These are phyloP conservation scores for Cordyceps pruinosa DNA, from an alignment of 2,329 filamentous ascomycete species.

Conservation along the genomic window DNA sequence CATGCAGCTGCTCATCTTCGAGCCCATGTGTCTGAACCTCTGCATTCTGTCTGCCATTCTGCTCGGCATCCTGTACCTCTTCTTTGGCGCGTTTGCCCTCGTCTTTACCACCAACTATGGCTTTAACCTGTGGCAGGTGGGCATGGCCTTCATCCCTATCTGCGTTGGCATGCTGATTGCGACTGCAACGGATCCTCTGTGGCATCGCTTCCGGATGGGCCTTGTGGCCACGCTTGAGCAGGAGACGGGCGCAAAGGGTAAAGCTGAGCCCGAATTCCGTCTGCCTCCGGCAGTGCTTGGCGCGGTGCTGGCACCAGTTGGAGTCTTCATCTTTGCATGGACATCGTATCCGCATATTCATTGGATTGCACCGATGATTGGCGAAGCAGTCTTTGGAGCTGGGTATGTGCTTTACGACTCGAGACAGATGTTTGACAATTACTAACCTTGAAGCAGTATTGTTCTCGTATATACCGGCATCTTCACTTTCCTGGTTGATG, in stretches of 20 bases:
- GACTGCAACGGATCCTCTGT: slow-evolving; percentile 58
- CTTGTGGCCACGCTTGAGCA: slow-evolving; percentile 49
- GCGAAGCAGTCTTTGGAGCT: slow-evolving; percentile 61
- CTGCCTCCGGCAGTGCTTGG: slow-evolving; percentile 70
- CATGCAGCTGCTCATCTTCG: slow-evolving; percentile 70
- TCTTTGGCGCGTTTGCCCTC: slow-evolving; percentile 81
- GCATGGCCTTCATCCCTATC: slow-evolving; percentile 70
- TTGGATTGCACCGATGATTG: slow-evolving; percentile 71
- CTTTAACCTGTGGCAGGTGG: slow-evolving; percentile 72
- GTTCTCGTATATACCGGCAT: slow-evolving; percentile 76
- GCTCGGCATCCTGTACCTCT: slow-evolving; percentile 83
- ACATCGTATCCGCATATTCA: slow-evolving; percentile 68
- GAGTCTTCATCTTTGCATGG: slow-evolving; percentile 87
- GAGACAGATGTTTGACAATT: neutral
- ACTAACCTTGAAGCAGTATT: slow-evolving; percentile 40
- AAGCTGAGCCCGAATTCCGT: slow-evolving; percentile 79
- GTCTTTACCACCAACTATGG: slow-evolving; percentile 69
- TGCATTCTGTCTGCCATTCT: slow-evolving; percentile 78
- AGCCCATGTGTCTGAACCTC: slow-evolving; percentile 80
- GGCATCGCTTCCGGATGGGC: slow-evolving; percentile 51
- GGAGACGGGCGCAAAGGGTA: slow-evolving; percentile 44
- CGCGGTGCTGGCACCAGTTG: slow-evolving; percentile 69
- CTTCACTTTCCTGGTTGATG: slow-evolving; percentile 78
- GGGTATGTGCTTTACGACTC: slow-evolving; percentile 45
- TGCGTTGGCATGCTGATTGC: slow-evolving; percentile 60